Base-by-base conservation (phyloP, 2,329 filamentous ascomycete genomes). In the Ophiostoma australiae region DNA sequence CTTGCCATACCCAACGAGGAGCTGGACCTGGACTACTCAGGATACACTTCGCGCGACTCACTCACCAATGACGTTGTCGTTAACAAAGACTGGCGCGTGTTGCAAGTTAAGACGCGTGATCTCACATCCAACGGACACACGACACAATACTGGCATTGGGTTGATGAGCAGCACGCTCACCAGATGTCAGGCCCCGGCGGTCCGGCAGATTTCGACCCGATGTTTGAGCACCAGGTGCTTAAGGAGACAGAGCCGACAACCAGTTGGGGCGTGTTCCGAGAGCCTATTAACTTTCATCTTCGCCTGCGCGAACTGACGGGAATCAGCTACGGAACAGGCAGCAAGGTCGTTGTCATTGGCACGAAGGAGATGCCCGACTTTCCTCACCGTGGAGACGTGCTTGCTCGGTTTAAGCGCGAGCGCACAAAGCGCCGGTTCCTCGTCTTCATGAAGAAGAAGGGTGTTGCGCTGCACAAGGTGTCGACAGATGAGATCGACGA, bases 131-230 rank as follows among this genome's bases (percentile, higher is more conserved):
- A 82, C 70, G 77, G 79, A 2, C 75, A 79, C 15, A 82, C 85
- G 5, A 86, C 84, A 15, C 85, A 87, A 75, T 87, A 87, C 77
- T 86, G 84, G 84, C 84, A 84, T 68, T 87, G 82, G 82, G 74
- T 82, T 3, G 78, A 78, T 10, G 63, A 66, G 63, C 63, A 23
- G 63, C 63, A 66, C 17, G 63, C 63, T 13, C 63, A 66, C 35
- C 35, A 66, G 23, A 66, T 23, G 35, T 39, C 63, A 3, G 63
- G 63, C 8, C 76, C 72, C 17, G 69, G 58, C 11, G 65, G 68
- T 13, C 68, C 80, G 39, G 75, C 76, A 7, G 78, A 75, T 23
- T 74, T 79, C 17, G 79, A 79, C 33, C 69, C 76, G 31, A 74
- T 79, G 67, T 84, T 87, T 70, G 83, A 87, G 78, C 85, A 87